A percentile compares a stretch with the other conserved stretches of the same genome.
Evolutionary conservation across 2,329 filamentous ascomycete species (phyloP).

Genomic region (Fusarium mexicanum): DNA sequence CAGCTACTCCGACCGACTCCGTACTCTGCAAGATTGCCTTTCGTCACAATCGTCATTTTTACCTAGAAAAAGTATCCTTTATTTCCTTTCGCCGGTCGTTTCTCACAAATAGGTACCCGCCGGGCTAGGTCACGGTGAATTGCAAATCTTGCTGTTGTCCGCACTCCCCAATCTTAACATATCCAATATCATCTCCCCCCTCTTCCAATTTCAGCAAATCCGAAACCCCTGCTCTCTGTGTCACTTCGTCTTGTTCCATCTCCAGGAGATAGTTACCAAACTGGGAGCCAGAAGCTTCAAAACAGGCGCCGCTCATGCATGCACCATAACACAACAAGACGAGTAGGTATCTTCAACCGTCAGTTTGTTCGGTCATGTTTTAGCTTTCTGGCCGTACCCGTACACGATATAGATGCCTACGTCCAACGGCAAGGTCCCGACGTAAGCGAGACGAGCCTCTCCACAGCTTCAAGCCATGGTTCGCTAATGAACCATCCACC

Average conservation of each 20-base stretch:
- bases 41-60: slow-evolving; percentile 25
- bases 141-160: slow-evolving; percentile 37
- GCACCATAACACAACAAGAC: slow-evolving; percentile 21
- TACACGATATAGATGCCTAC: slow-evolving; percentile 8
- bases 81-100: slow-evolving; percentile 15
- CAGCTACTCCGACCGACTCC: background rate
- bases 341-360: slow-evolving; percentile 17
- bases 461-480: slow-evolving; percentile 25
- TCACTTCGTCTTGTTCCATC: slow-evolving; percentile 33
- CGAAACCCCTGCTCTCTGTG: slow-evolving; percentile 32
- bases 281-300: slow-evolving; percentile 8
- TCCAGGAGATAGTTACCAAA: slow-evolving; percentile 24
- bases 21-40: slow-evolving; percentile 4
- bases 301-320: slow-evolving; percentile 14
- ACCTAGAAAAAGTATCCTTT: slow-evolving; percentile 5
- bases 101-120: slow-evolving; percentile 27
- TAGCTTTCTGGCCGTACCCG: slow-evolving; percentile 23
- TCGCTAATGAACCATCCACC: slow-evolving; percentile 8
- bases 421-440: slow-evolving; percentile 23
- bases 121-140: slow-evolving; percentile 24
- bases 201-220: slow-evolving; percentile 24
- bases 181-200: slow-evolving; percentile 34
- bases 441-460: slow-evolving; percentile 30
- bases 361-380: slow-evolving; percentile 27
- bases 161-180: slow-evolving; percentile 33